Evolutionary conservation across 2,329 filamentous ascomycete species (phyloP).

Genomic region (Aureobasidium pullulans): DNA sequence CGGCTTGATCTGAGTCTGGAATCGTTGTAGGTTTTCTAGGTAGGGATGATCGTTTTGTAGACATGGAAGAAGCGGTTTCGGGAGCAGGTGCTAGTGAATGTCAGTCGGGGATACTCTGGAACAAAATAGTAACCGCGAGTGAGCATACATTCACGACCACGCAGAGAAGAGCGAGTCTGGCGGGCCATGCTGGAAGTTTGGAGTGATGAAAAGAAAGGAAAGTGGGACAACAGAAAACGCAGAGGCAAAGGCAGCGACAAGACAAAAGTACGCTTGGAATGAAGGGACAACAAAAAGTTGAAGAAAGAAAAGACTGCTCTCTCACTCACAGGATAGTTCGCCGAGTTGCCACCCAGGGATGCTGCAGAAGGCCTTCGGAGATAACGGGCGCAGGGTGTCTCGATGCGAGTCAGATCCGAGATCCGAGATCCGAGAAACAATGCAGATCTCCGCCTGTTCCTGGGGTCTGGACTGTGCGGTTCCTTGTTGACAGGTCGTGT

Average conservation of each 20-base stretch:
- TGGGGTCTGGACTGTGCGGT: not conserved
- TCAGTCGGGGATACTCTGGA: not conserved
- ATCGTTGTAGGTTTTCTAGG: not conserved
- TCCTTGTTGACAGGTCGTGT: constrained; percentile 9
- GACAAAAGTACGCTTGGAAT: not conserved
- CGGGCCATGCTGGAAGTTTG: constrained; percentile 7
- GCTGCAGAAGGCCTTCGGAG: not conserved
- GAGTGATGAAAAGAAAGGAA: not conserved
- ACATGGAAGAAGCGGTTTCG: not conserved
- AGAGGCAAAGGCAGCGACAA: not conserved
- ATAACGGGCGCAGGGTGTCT: not conserved
- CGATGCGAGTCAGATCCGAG: constrained; percentile 5
- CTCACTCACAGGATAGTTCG: not conserved
- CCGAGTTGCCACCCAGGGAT: constrained; percentile 6
- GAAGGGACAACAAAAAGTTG: not conserved
- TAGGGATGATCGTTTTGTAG: not conserved
- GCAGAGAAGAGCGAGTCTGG: constrained; percentile 9
- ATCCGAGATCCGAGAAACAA: constrained; percentile 7
- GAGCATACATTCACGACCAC: not conserved
- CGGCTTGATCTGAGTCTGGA: constrained; percentile 1
- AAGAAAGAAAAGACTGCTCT: constrained; percentile 2
- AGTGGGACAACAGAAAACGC: not conserved
- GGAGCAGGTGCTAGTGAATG: not conserved
- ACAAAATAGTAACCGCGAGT: not conserved
- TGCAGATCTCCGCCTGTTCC: constrained; percentile 6